Conservation (phyloP, 805 yeast genomes). For the Ogataea henricii region DNA sequence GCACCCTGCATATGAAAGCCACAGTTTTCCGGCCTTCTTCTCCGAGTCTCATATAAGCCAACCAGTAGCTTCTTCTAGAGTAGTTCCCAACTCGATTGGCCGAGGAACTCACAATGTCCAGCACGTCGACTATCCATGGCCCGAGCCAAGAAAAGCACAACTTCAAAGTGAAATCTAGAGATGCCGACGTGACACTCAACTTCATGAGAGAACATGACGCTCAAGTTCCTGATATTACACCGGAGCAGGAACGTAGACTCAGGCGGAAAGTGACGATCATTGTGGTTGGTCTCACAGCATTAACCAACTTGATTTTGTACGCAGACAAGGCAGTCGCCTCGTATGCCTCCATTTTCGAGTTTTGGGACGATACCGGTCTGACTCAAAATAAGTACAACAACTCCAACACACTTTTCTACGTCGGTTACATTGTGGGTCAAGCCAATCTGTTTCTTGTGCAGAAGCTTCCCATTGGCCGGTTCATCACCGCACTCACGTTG, state of each 20-base stretch:
- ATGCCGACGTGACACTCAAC: conserved; percentile 29
- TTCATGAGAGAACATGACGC: conserved; percentile 22
- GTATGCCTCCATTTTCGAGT: conserved; percentile 40
- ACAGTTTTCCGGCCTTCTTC: not conserved
- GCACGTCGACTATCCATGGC: not conserved
- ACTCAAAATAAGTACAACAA: conserved; percentile 44
- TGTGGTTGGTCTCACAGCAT: conserved; percentile 23
- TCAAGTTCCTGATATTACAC: conserved; percentile 12
- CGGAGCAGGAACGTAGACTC: conserved; percentile 15
- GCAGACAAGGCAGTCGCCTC: conserved; percentile 43
- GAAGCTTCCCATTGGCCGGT: conserved; percentile 53
- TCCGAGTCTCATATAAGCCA: not conserved
- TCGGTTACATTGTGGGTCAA: conserved; percentile 44
- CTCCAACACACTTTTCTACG: conserved; percentile 49
- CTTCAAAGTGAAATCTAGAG: conserved; percentile 4
- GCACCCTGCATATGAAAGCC: conserved; percentile 2
- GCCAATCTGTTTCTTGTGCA: conserved; percentile 46
- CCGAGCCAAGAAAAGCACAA: not conserved
- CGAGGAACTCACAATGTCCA: not conserved
- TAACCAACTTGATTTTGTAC: conserved; percentile 24
- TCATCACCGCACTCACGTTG: conserved; percentile 36
- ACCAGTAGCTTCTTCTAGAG: not conserved
- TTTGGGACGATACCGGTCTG: conserved; percentile 46
- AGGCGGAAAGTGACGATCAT: conserved; percentile 14
- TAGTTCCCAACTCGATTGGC: too few species aligned